Base-by-base conservation (phyloP, 2,329 filamentous ascomycete species). In the Penicillium sp. region DNA sequence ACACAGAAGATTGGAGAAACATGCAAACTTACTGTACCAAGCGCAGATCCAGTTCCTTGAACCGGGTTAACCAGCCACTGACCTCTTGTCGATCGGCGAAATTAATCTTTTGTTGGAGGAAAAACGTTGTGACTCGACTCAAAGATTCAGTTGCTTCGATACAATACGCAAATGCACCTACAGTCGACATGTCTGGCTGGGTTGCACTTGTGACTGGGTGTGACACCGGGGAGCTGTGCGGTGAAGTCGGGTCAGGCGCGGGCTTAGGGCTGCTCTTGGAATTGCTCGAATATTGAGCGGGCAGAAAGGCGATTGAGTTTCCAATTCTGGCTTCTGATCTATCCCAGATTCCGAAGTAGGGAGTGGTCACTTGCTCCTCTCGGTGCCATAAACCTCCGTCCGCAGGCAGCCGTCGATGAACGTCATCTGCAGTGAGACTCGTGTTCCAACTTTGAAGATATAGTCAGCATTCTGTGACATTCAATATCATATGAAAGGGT, bases 341-440 rank as follows among this genome's bases (percentile, higher is more conserved):
- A 51, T 77, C 73, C 2, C 73, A 69, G 6, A 79, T 71, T 6
- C 77, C 78, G 61, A 80, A 80, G 54, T 73, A 78, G 0, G 77
- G 77, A 1, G 77, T 75, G 0, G 54, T 63, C 0, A 68, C 62
- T 35, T 67, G 64, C 11, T 64, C 39, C 41, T 66, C 65, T n/a
- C 61, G 65, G 40, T 72, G 66, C 73, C 73, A 76, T 1, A 74
- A 54, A 0, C 66, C 69, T 1, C 73, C 73, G 61, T 75, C 73
- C 52, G 72, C 74, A 11, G 74, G 74, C 2, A 76, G 54, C 3
- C 73, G 65, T 14, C 74, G 66, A 14, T 68, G 66, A 0, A 73
- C 72, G 50, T 76, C 73, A n/a, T 67, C 68, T n/a, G 64, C 69
- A 4, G 72, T 75, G 4, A 76, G 60, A 46, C 70, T 70, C 18